Evolutionary conservation across 352 stramenopile species (phyloP).

Genomic region (Pythium plurisporium): DNA sequence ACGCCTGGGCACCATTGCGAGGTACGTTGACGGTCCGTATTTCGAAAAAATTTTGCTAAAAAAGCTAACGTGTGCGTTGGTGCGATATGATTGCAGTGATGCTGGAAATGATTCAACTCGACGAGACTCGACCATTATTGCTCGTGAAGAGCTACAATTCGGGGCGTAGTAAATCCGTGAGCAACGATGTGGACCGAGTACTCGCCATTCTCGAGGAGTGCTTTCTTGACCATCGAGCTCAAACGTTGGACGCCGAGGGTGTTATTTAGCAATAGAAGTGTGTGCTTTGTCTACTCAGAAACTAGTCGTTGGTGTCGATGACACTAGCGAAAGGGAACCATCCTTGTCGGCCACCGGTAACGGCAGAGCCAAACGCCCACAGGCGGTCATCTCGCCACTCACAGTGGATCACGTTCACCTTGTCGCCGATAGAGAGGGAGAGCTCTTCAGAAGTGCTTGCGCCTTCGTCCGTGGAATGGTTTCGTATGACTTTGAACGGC

Average conservation of each 20-base stretch:
- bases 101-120: slow-evolving; percentile 66
- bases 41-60: neutral
- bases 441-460: neutral
- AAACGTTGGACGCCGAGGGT: neutral
- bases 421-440: slow-evolving; percentile 5
- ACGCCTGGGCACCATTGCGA: slow-evolving; percentile 71
- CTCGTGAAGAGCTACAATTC: slow-evolving; percentile 69
- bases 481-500: slow-evolving; percentile 1
- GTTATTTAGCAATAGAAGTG: slow-evolving; percentile 19
- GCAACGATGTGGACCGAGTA: slow-evolving; percentile 42
- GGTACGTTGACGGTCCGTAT: slow-evolving; percentile 25
- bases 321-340: slow-evolving; percentile 31
- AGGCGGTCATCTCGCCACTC: slow-evolving; percentile 24
- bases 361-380: slow-evolving; percentile 17
- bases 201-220: slow-evolving; percentile 37
- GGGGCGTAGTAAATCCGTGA: slow-evolving; percentile 28
- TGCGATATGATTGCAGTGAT: slow-evolving; percentile 57
- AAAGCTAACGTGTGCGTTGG: neutral
- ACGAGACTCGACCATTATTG: slow-evolving; percentile 48
- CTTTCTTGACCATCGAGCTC: slow-evolving; percentile 11
- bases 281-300: neutral
- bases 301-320: neutral
- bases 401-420: slow-evolving; percentile 18
- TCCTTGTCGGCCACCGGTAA: neutral
- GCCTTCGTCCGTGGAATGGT: neutral